Percentiles rank a stretch among this genome's conserved stretches.
phyloP scores from a whole-genome alignment of 1,284 basidiomycete species.

The Ceratobasidium theobromae region DNA sequence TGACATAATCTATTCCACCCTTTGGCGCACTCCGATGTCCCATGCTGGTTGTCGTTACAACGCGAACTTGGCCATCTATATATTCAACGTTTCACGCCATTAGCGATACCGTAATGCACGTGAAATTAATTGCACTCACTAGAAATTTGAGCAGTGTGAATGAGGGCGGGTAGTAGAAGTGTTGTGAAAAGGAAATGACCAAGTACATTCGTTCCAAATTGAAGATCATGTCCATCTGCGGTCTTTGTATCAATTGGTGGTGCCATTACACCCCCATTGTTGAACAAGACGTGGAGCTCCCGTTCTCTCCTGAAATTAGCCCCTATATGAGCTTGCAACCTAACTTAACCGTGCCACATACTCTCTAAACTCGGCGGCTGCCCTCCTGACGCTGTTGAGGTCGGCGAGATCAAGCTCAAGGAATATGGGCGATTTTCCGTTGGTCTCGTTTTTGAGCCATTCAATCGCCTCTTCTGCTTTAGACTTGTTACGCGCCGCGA shows the following conservation, averaged over 20 bases:
- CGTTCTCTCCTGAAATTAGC: constrained; percentile 48
- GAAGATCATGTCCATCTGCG: constrained; percentile 56
- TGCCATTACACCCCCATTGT: constrained; percentile 61
- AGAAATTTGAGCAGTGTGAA: constrained; percentile 21
- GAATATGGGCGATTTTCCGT: constrained; percentile 51
- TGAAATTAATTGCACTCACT: neutral
- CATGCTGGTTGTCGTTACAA: neutral
- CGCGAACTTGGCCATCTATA: constrained; percentile 3
- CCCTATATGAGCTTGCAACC: neutral
- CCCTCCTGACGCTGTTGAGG: constrained; percentile 53
- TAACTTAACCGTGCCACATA: constrained; percentile 39
- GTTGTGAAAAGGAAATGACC: constrained; percentile 56
- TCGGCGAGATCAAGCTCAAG: constrained; percentile 62
- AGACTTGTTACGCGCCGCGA: constrained; percentile 54
- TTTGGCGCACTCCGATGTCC: constrained; percentile 6
- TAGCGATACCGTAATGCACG: no score
- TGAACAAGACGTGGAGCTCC: constrained; percentile 54
- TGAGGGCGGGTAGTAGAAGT: constrained; percentile 53
- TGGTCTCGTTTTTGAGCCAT: constrained; percentile 42
- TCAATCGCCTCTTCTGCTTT: constrained; percentile 46
- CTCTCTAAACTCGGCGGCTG: constrained; percentile 55
- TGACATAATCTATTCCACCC: constrained; percentile 5
- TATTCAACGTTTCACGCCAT: neutral
- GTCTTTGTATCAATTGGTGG: constrained; percentile 51
- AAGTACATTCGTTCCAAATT: constrained; percentile 63